These are phyloP conservation scores for Monosporozyma unispora DNA, from an alignment of 805 yeast species.

Conservation along the genomic window DNA sequence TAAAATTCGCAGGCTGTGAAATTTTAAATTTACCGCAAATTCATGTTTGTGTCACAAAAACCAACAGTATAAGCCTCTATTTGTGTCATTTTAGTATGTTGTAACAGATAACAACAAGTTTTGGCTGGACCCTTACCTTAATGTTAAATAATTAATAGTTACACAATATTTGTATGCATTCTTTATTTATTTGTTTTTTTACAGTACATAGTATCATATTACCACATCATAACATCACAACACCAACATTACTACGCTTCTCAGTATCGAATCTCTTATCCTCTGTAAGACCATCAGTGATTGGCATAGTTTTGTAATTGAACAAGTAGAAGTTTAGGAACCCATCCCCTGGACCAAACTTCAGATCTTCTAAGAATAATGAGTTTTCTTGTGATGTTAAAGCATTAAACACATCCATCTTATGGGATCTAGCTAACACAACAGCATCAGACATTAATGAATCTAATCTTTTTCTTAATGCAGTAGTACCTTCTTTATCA, in stretches of 20 bases:
- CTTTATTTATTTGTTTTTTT: background rate
- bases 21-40: too few species aligned
- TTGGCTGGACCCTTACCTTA: too few species aligned
- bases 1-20: too few species aligned
- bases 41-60: too few species aligned
- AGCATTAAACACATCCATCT: conserved; percentile 90
- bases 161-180: too few species aligned
- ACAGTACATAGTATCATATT: background rate
- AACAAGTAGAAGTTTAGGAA: conserved; percentile 81
- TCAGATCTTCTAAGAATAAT: conserved; percentile 67
- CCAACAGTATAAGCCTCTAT: too few species aligned
- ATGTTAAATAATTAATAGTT: too few species aligned
- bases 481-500: conserved; percentile 33
- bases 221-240: conserved; percentile 60
- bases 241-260: conserved; percentile 76
- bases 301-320: conserved; percentile 76
- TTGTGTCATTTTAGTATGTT: too few species aligned
- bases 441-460: conserved; percentile 65
- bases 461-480: conserved; percentile 50
- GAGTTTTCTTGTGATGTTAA: conserved; percentile 85
- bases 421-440: conserved; percentile 53
- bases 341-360: conserved; percentile 93
- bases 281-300: conserved; percentile 68
- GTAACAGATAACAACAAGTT: too few species aligned
- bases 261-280: conserved; percentile 44